These are phyloP conservation scores for Neonectria neomacrospora DNA, from an alignment of 2,329 filamentous ascomycete genomes.

Conservation along the genomic window DNA sequence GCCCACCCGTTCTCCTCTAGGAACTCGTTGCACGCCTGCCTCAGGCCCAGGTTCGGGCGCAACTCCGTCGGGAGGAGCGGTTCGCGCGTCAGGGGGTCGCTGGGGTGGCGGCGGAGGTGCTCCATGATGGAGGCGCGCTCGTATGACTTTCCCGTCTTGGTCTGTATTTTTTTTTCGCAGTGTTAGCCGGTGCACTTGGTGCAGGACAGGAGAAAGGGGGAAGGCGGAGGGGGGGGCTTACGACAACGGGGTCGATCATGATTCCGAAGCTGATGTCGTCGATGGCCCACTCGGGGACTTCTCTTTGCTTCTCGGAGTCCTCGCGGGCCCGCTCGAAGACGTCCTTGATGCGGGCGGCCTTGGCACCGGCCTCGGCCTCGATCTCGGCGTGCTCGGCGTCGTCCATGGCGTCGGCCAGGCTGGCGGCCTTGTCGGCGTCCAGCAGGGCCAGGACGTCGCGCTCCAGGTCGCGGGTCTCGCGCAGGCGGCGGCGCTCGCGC, in stretches of 20 bases:
- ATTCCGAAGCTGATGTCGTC: constrained; percentile 81
- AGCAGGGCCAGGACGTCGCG: constrained; percentile 67
- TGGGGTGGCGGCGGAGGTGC: constrained; percentile 78
- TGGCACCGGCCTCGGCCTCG: constrained; percentile 58
- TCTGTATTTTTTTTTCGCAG: constrained; percentile 59
- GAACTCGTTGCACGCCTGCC: constrained; percentile 86
- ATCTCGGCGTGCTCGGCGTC: constrained; percentile 63
- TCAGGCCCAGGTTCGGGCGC: constrained; percentile 83
- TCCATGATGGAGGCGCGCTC: constrained; percentile 88
- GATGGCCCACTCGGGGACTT: constrained; percentile 80
- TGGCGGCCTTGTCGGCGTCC: constrained; percentile 57
- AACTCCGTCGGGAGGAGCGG: constrained; percentile 76
- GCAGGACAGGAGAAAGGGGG: background rate
- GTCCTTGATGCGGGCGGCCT: constrained; percentile 55
- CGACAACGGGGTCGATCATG: constrained; percentile 76
- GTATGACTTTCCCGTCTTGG: constrained; percentile 89
- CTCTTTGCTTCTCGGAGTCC: constrained; percentile 58
- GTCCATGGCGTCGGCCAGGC: constrained; percentile 53
- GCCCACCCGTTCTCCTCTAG: constrained; percentile 90
- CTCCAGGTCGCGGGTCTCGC: constrained; percentile 68
- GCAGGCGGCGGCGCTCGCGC: constrained; percentile 70
- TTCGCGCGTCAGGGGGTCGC: constrained; percentile 87
- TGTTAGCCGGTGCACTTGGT: constrained; percentile 23
- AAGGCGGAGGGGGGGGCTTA: no score
- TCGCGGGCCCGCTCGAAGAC: constrained; percentile 65